Evolutionary conservation across 148 eudicot genomes (phyloP), one percentile per base, ranked within the genome.

Genomic region (Mesembryanthemum crystallinum): DNA sequence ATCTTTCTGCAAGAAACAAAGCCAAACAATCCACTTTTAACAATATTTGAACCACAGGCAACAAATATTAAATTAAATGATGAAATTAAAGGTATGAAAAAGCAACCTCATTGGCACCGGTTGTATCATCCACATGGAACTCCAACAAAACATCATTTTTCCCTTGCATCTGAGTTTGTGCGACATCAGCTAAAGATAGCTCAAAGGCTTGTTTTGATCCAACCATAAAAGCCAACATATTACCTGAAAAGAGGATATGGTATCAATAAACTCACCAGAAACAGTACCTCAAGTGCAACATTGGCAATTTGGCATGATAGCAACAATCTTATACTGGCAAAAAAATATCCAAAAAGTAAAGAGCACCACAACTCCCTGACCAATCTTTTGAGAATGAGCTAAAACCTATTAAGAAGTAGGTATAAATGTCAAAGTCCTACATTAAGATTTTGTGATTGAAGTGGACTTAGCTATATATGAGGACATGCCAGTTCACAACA

Each of bases 61-160:
- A 33, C 33, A 57, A n/a, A 73, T 15, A 52, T 52, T 33, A 30
- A 13, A 9, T 35, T 13, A 71, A 73, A 30, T 24, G 52, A 52
- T 69, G 14, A 30, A 74, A 43, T 55, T 23, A 5, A 67, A 57
- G 8, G 20, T 65, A 24, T 45, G 71, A 15, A 69, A 71, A 69
- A 76, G 58, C 64, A 76, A 95, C 99, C 99, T 95, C 99, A 79
- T 95, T 95, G 43, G 99, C 99, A 77, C 97, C 97, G 67, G 96
- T 85, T 21, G 91, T 89, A 75, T 95, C 99, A 87, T 95, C 99
- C 70, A 92, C 96, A 64, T 95, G 99, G 71, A 95, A 95, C 85
- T 95, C 99, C 88, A 95, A 75, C 49, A 92, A 82, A 65, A 95
- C 96, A 64, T 95, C 99, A 80, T 88, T 95, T 81, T 95, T 95